Conservation (phyloP, 371 early-diverging fungal genomes). For the Nematocida ironsii region DNA sequence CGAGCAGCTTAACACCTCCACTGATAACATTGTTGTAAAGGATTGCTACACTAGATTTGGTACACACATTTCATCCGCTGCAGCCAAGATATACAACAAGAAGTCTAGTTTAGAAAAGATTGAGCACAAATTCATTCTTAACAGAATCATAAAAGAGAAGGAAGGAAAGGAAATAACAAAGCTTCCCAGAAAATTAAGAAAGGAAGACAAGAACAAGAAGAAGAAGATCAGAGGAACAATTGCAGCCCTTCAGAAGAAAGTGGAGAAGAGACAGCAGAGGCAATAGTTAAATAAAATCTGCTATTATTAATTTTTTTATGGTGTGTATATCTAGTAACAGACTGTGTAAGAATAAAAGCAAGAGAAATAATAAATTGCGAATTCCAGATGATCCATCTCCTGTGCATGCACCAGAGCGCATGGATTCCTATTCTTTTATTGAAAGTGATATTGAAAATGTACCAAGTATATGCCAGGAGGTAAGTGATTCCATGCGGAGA, state of each 20-base stretch:
- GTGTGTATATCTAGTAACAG: neutral
- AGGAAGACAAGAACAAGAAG: constrained; percentile 67
- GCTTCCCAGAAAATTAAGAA: constrained; percentile 63
- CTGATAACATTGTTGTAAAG: constrained; percentile 60
- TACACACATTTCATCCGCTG: constrained; percentile 57
- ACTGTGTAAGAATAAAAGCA: neutral
- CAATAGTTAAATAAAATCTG: constrained; percentile 50
- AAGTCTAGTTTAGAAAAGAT: constrained; percentile 53
- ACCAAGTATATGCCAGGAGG: too few species aligned
- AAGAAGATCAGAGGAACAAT: constrained; percentile 68
- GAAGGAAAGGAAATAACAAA: constrained; percentile 58
- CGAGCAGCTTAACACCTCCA: constrained; percentile 51
- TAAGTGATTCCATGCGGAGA: too few species aligned
- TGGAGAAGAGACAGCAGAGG: constrained; percentile 62
- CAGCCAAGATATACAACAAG: constrained; percentile 64
- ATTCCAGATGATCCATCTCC: too few species aligned
- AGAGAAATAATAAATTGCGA: too few species aligned
- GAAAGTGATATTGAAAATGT: too few species aligned
- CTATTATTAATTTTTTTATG: constrained; percentile 20
- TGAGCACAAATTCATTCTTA: constrained; percentile 62
- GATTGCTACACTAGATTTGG: constrained; percentile 64
- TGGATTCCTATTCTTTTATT: too few species aligned
- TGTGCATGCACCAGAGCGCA: too few species aligned
- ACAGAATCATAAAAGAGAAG: constrained; percentile 45
- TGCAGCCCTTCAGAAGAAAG: constrained; percentile 62